Base-by-base conservation (phyloP, 441 rosid genomes). In the Arabidopsis lyrata region DNA sequence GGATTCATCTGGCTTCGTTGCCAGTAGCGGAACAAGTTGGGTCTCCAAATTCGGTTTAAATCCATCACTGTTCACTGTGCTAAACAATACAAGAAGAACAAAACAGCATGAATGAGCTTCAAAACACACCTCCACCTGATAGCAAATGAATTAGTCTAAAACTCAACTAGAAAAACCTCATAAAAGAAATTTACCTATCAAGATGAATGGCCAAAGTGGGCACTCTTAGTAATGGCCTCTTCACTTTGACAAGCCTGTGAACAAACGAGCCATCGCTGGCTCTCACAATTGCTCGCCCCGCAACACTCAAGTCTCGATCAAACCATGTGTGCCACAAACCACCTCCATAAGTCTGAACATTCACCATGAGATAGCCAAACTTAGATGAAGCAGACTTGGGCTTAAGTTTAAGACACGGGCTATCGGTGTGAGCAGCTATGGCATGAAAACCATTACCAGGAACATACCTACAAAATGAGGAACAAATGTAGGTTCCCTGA, bases 251-350 rank as follows among this genome's bases (percentile, higher is more conserved):
- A 74, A 95, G 97, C 86, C 82, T 88, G 73, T 92, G 97, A 62
- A 83, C 60, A 74, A 86, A 90, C 12, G 88, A 87, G 50, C 93
- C 95, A 79, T 90, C 78, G 8, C 84, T 70, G 61, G 82, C 86
- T 81, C 87, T 89, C 70, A 94, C 78, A 72, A 95, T 86, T 36
- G 82, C 95, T 82, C 99, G 85, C 60, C 99, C 99, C 0, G 99
- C 99, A 81, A 92, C 95, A 81, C 91, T 94, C 83, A 94, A 82
- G 78, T 94, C 99, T 74, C 99, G 85, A 77, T 92, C 97, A 71
- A 94, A 94, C 99, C 99, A 94, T 13, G 99, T 94, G 55, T 94
- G 95, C 99, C 99, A 94, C 75, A 94, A 83, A 78, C 97, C 99
- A 80, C 90, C 87, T 18, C 99, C 99, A 75, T 94, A 94, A 27